These are phyloP conservation scores for Centella asiatica DNA, from an alignment of 129 eudicot genomes.

Conservation along the genomic window DNA sequence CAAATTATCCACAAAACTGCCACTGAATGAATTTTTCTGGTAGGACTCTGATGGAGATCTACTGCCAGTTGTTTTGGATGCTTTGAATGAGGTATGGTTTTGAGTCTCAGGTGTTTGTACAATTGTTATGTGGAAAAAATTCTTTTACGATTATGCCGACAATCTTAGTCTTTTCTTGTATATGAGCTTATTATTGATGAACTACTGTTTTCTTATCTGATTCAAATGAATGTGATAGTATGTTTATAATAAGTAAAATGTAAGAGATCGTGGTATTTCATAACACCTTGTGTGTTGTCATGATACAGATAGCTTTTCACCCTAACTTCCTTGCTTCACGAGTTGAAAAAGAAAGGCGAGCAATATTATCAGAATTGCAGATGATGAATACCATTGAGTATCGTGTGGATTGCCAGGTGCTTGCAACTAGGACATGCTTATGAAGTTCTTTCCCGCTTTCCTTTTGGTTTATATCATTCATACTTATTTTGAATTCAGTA, in stretches of 20 bases:
- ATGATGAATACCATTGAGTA: conserved; percentile 99
- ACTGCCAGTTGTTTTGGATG: conserved; percentile 91
- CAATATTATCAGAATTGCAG: conserved; percentile 91
- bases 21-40: conserved; percentile 8
- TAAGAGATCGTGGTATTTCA: background rate
- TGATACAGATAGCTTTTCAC: conserved; percentile 76
- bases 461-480: too few relatives aligned
- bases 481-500: background rate
- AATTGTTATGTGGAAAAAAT: background rate
- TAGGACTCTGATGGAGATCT: conserved; percentile 86
- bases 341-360: conserved; percentile 97
- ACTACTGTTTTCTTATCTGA: conserved; percentile 1
- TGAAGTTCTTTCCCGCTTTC: background rate
- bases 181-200: background rate
- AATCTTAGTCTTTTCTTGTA: background rate
- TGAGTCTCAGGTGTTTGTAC: background rate
- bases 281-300: conserved; percentile 8
- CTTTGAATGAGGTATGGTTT: conserved; percentile 77
- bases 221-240: background rate
- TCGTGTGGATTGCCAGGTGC: conserved; percentile 99
- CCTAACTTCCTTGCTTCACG: conserved; percentile 91
- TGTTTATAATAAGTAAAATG: too few relatives aligned
- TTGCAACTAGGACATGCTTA: background rate
- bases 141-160: background rate
- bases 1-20: background rate